Evolutionary conservation across 352 stramenopile species (phyloP).

Genomic region (Thalassiosira exigua): DNA sequence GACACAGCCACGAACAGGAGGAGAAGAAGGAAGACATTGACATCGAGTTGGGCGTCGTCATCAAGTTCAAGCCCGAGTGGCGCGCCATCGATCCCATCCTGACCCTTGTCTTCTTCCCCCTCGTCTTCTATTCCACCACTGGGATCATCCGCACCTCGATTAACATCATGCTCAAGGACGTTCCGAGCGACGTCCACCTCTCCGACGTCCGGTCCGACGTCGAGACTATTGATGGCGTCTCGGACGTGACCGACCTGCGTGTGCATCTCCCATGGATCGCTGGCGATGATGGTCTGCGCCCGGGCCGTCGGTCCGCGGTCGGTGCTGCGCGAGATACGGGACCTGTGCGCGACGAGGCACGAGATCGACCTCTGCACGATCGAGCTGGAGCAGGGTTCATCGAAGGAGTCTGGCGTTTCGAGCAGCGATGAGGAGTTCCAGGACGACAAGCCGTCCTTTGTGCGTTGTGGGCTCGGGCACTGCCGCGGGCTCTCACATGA

Average conservation of each 20-base stretch:
- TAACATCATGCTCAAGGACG: conserved; percentile 95
- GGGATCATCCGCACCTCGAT: conserved; percentile 91
- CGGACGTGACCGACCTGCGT: conserved; percentile 96
- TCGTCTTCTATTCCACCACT: conserved; percentile 93
- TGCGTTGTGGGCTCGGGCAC: no score
- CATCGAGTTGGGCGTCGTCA: conserved; percentile 93
- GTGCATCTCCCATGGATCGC: conserved; percentile 91
- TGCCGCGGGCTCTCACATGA: no score
- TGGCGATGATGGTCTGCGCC: conserved; percentile 93
- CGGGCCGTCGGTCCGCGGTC: conserved; percentile 72
- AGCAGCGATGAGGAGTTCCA: no score
- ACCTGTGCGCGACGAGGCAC: conserved; percentile 69
- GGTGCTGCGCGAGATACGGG: conserved; percentile 62
- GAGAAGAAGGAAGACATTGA: conserved; percentile 47
- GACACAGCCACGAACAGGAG: conserved; percentile 48
- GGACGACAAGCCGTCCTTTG: no score
- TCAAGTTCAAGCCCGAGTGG: conserved; percentile 96
- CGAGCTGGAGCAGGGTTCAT: no score
- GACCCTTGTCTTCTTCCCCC: conserved; percentile 96
- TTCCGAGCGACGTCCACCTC: no score
- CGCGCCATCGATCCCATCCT: conserved; percentile 96
- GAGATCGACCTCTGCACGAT: conserved; percentile 86
- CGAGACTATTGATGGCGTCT: conserved; percentile 85
- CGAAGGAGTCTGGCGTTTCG: no score
- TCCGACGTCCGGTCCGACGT: conserved; percentile 89